Evolutionary conservation across 2,329 filamentous ascomycete genomes (phyloP).

Genomic region (Paraconiothyrium sp.): DNA sequence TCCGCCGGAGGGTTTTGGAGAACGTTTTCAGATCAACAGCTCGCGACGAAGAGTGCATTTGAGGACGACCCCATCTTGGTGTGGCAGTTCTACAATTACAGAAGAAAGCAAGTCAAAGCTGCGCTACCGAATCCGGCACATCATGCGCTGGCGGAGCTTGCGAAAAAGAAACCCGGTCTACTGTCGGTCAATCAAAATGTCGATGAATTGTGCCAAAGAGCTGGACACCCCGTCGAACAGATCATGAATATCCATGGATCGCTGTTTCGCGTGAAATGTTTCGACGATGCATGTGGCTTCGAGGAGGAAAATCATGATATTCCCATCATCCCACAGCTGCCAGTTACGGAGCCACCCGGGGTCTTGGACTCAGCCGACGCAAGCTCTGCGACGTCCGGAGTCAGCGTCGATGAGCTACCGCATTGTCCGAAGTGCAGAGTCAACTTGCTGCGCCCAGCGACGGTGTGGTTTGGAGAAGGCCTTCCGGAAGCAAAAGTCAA

Average conservation of each 20-base stretch:
- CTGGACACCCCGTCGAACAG: neutral
- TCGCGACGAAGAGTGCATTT: constrained; percentile 27
- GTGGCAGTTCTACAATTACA: constrained; percentile 17
- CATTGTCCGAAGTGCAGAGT: constrained; percentile 15
- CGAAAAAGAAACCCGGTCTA: constrained; percentile 9
- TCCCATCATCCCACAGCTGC: constrained; percentile 6
- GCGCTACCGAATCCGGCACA: constrained; percentile 15
- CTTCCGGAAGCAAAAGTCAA: constrained; percentile 6
- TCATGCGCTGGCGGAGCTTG: constrained; percentile 12
- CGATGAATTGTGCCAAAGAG: constrained; percentile 12
- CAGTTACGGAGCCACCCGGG: neutral
- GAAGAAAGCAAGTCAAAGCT: neutral
- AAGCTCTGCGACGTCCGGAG: neutral
- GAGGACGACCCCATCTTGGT: constrained; percentile 13
- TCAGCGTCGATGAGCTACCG: constrained; percentile 6
- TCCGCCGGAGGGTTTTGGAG: constrained; percentile 29
- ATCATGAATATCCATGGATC: constrained; percentile 10
- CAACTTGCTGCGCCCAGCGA: constrained; percentile 9
- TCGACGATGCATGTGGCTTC: constrained; percentile 3
- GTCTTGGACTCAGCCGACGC: neutral
- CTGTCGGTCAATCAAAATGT: constrained; percentile 15
- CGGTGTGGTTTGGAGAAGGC: constrained; percentile 16
- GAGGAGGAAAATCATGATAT: constrained; percentile 4
- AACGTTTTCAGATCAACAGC: constrained; percentile 25
- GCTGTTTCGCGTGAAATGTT: constrained; percentile 9